Evolutionary conservation across 2,329 filamentous ascomycete species (phyloP).

Genomic region (Fusarium nisikadoi): DNA sequence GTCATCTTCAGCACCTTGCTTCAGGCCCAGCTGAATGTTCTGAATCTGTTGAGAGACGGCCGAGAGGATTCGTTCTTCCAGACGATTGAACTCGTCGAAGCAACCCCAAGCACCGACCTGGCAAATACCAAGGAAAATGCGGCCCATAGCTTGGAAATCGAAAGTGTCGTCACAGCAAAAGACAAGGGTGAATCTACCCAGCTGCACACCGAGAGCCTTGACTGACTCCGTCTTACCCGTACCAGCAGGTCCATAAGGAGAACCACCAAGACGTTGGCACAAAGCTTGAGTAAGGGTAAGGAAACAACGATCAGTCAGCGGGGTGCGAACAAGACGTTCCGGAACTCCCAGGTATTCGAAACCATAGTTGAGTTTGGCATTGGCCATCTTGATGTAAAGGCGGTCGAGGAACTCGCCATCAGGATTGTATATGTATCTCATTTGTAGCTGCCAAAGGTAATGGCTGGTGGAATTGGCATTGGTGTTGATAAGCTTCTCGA

Average conservation of each 20-base stretch:
- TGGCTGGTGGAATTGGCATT: constrained; percentile 81
- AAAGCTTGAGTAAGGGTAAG: constrained; percentile 95
- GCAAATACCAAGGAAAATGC: constrained; percentile 98
- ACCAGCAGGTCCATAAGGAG: constrained; percentile 95
- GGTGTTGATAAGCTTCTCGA: constrained; percentile 83
- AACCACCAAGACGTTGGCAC: constrained; percentile 93
- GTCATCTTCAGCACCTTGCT: constrained; percentile 82
- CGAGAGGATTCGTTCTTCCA: constrained; percentile 96
- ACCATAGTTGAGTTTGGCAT: constrained; percentile 92
- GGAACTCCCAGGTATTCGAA: constrained; percentile 98
- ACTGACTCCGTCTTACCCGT: constrained; percentile 99
- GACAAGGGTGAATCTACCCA: constrained; percentile 96
- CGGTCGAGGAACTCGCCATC: constrained; percentile 86
- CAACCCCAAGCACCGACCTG: constrained; percentile 99
- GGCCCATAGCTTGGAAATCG: constrained; percentile 99
- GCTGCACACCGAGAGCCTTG: constrained; percentile 94
- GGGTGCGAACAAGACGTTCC: constrained; percentile 94
- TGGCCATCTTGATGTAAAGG: constrained; percentile 94
- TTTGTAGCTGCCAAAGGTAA: constrained; percentile 93
- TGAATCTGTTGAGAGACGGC: constrained; percentile 99
- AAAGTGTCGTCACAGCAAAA: constrained; percentile 99
- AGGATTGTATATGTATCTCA: constrained; percentile 91
- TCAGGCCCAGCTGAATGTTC: constrained; percentile 96
- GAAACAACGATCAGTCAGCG: constrained; percentile 97
- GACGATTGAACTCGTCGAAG: constrained; percentile 99